Conservation (phyloP, 352 stramenopile genomes). For the Hyaloperonospora brassicae region DNA sequence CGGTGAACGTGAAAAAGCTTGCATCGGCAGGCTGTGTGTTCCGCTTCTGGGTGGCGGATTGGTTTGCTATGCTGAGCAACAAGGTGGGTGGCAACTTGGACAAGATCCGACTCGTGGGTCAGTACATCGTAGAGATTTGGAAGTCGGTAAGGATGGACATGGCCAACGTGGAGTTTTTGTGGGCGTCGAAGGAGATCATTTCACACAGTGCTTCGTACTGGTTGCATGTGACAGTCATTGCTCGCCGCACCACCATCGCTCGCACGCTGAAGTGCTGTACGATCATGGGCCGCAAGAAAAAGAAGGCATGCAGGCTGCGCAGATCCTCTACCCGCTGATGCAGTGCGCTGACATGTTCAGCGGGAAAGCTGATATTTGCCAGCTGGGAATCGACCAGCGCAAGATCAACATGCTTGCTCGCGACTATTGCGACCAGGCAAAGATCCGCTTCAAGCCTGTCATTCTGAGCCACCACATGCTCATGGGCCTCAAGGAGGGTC, state of each 20-base stretch:
- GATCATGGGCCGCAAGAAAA: slow-evolving; percentile 96
- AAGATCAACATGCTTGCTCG: slow-evolving; percentile 88
- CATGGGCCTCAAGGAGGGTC: slow-evolving; percentile 96
- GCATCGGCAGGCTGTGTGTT: slow-evolving; percentile 92
- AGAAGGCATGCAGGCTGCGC: slow-evolving; percentile 87
- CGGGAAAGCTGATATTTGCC: slow-evolving; percentile 98
- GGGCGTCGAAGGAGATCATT: slow-evolving; percentile 95
- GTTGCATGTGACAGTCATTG: slow-evolving; percentile 92
- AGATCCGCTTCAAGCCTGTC: slow-evolving; percentile 90
- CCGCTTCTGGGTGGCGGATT: slow-evolving; percentile 99
- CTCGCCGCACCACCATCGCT: slow-evolving; percentile 84
- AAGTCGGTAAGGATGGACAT: slow-evolving; percentile 99
- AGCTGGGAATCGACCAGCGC: slow-evolving; percentile 98
- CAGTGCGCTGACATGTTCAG: slow-evolving; percentile 99
- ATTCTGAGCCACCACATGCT: slow-evolving; percentile 99
- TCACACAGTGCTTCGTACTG: slow-evolving; percentile 86
- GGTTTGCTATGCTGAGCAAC: slow-evolving; percentile 99
- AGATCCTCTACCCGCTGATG: slow-evolving; percentile 97
- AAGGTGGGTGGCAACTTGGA: slow-evolving; percentile 98
- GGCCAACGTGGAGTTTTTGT: slow-evolving; percentile 98
- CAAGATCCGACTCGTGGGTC: slow-evolving; percentile 93
- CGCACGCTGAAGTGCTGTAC: slow-evolving; percentile 98
- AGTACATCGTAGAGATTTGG: slow-evolving; percentile 99
- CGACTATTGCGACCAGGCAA: slow-evolving; percentile 86
- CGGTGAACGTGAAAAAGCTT: slow-evolving; percentile 95